Base-by-base conservation (phyloP, 2,329 filamentous ascomycete genomes). In the Fusarium torulosum region DNA sequence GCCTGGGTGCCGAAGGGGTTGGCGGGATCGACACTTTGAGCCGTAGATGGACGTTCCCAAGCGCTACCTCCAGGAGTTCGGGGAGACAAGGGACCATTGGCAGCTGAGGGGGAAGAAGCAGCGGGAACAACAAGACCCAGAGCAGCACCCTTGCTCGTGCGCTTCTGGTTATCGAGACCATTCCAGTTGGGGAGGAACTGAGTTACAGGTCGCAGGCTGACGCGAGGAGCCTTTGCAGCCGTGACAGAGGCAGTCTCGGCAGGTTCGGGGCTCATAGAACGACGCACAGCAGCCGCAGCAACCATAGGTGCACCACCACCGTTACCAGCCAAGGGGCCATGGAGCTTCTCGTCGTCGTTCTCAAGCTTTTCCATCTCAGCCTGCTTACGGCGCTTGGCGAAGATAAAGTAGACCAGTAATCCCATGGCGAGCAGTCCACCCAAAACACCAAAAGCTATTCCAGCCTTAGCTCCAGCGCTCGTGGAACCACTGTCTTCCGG, bases 201-300 rank as follows among this genome's bases (percentile, higher is more conserved):
- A 40, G 93, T 95, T 47, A 96, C 87, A 4, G 94, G 94, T 49
- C 93, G 90, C 53, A 97, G 84, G 75, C 93, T 96, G 63, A 97
- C 85, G 65, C 90, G 90, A n/a, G 94, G 93, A 43, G 94, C 90
- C 84, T 82, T 66, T 77, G 80, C 65, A 81, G 85, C 69, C 77
- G 81, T 55, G 44, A 63, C 40, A 11, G 67, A 63, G 10, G 59
- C 52, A 14, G 61, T 67, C 35, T 50, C 63, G 33, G 65, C 58
- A 20, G 51, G 63, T 27, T 66, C 63, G 17, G 64, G 57, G 21
- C 65, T 58, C 43, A 69, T 51, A 7, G 65, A 51, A 38, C 60
- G 65, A 31, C 57, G 63, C 11, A 61, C 47, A 38, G 46, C 52
- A 11, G 57, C 63, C 20, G 53, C 58, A 6, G 44, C 50, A 43